Conservation (phyloP, 1,139 yeast species). For the Suhomyces taliae region DNA sequence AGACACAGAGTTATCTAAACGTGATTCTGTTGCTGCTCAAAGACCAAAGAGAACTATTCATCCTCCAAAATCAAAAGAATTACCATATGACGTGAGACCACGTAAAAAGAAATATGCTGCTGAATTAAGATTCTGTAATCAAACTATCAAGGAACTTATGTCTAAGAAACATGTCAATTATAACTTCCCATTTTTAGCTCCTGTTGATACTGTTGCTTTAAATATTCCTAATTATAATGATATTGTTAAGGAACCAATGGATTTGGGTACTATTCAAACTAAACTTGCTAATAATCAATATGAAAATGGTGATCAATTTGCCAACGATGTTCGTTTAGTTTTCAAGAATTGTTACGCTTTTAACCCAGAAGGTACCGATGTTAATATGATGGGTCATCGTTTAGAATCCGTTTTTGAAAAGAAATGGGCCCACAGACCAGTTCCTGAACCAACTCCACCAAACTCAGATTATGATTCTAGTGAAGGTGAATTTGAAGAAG, state of each 20-base stretch:
- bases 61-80: constrained; percentile 93
- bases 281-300: constrained; percentile 85
- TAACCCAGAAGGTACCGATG: constrained; percentile 96
- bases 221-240: constrained; percentile 89
- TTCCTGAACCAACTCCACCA: constrained; percentile 57
- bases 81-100: constrained; percentile 88
- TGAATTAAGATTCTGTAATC: constrained; percentile 84
- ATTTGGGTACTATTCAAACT: constrained; percentile 77
- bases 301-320: constrained; percentile 86
- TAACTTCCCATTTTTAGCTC: constrained; percentile 87
- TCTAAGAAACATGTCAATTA: constrained; percentile 82
- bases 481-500: constrained; percentile 49
- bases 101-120: constrained; percentile 89
- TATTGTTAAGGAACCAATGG: constrained; percentile 91
- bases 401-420: constrained; percentile 83
- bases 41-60: constrained; percentile 95
- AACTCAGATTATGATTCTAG: constrained; percentile 38
- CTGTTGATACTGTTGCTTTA: constrained; percentile 94
- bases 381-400: constrained; percentile 91
- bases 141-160: constrained; percentile 75
- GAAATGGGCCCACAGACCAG: constrained; percentile 90
- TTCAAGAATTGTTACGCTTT: constrained; percentile 87
- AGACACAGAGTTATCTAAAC: constrained; percentile 41
- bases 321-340: constrained; percentile 75
- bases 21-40: constrained; percentile 47